Evolutionary conservation across 2,329 filamentous ascomycete genomes (phyloP).

Genomic region (Alternaria tenuissima): DNA sequence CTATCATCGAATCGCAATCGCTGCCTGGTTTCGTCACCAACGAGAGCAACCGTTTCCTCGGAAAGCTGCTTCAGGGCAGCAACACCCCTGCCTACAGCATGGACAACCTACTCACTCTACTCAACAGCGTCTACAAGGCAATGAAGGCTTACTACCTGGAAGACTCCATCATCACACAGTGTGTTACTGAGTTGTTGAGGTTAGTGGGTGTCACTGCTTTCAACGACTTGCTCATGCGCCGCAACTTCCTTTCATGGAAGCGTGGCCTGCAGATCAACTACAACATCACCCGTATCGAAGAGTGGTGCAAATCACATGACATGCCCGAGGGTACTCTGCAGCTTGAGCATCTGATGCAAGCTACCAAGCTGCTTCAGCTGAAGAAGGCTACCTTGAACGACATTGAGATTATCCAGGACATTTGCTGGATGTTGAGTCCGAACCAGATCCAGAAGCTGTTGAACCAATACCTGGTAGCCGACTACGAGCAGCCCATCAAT

Average conservation of each 20-base stretch:
- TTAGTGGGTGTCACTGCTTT: slow-evolving; percentile 97
- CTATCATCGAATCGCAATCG: slow-evolving; percentile 98
- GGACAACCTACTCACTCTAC: slow-evolving; percentile 93
- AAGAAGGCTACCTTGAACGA: slow-evolving; percentile 99
- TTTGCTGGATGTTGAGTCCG: slow-evolving; percentile 99
- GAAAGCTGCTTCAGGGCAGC: slow-evolving; percentile 91
- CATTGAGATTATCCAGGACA: slow-evolving; percentile 99
- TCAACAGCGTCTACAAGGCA: slow-evolving; percentile 97
- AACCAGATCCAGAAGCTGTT: slow-evolving; percentile 99
- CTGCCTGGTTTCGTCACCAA: slow-evolving; percentile 98
- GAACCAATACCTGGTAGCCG: slow-evolving; percentile 97
- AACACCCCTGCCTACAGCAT: slow-evolving; percentile 97
- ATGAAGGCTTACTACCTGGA: slow-evolving; percentile 99
- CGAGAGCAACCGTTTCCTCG: slow-evolving; percentile 96
- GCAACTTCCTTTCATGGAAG: slow-evolving; percentile 99
- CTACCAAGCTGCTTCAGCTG: slow-evolving; percentile 94
- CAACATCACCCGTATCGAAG: slow-evolving; percentile 98
- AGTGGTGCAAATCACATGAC: slow-evolving; percentile 99
- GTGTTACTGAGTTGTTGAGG: slow-evolving; percentile 89
- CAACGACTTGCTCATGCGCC: slow-evolving; percentile 96
- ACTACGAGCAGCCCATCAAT: slow-evolving; percentile 99
- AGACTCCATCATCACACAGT: slow-evolving; percentile 94
- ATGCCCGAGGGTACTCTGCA: slow-evolving; percentile 99
- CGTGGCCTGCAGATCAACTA: slow-evolving; percentile 99
- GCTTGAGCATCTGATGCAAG: slow-evolving; percentile 99